Base-by-base conservation (phyloP, 2,329 filamentous ascomycete genomes). In the Colletotrichum chrysophilum region DNA sequence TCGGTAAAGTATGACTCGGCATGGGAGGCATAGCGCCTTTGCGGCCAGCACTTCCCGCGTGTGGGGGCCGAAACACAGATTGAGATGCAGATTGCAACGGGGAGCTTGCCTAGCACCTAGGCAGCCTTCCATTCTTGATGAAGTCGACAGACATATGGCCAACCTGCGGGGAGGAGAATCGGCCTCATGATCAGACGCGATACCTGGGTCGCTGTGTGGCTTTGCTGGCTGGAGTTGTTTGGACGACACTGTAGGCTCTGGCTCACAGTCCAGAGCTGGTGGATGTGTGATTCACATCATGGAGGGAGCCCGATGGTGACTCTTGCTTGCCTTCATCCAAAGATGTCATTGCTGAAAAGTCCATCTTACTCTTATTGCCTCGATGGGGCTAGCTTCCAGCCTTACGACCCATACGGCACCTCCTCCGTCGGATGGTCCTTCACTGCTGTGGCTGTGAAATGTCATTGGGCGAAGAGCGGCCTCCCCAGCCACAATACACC, bases 401-500 rank as follows among this genome's bases (percentile, higher is more conserved):
- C 70, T 61, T 61, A 36, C 55, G 34, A 30, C 55, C 34, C 34
- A 60, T 34, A 26, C 32, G 66, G 12, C 70, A 36, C 60, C 28
- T 28, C 24, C 28, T 61, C 36, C 10, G 60, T 66, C 34, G n/a
- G n/a, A 21, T 24, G 12, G 58, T 62, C 26, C 58, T 21, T 62
- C 61, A 18, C 24, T 30, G 64, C 32, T 21, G 32, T 36, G 56
- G 66, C 58, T 69, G 66, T 24, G 48, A 8, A 24, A 18, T 61
- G 32, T 69, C 34, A 60, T 43, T 58, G 48, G 48, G 32, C 16
- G 30, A 36, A 56, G 58, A 73, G 70, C n/a, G 64, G 43, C 58
- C 70, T 68, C 64, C 69, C 56, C 70, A 75, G 73, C 73, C 73
- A 75, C 73, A 58, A 58, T 26, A 6, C 24, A 58, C 13, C 24